Evolutionary conservation across 345 rosid genomes (phyloP).

Genomic region (Citrus australasica): DNA sequence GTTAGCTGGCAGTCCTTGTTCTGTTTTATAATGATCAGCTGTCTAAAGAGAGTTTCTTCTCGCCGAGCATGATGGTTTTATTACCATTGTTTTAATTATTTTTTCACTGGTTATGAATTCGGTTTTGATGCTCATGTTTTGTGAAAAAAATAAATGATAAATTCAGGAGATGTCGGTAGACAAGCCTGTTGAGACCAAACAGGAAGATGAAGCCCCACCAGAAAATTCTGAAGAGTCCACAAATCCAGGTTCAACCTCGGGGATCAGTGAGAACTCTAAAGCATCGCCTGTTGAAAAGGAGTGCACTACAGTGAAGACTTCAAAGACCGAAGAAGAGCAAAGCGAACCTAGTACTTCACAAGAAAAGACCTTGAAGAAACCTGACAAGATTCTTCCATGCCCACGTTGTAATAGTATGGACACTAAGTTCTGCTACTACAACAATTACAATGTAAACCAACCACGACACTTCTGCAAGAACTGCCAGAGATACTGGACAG

Average conservation of each 20-base stretch:
- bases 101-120: neutral
- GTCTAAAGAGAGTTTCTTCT: neutral
- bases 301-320: conserved; percentile 16
- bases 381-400: conserved; percentile 79
- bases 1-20: neutral
- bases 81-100: neutral
- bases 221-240: conserved; percentile 30
- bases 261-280: conserved; percentile 29
- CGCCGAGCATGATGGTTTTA: neutral
- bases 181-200: conserved; percentile 26
- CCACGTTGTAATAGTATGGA: conserved; percentile 96
- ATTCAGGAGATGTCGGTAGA: conserved; percentile 41
- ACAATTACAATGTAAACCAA: conserved; percentile 91
- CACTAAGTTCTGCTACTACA: conserved; percentile 93
- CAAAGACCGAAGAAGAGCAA: conserved; percentile 48
- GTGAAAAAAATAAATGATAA: neutral
- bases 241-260: conserved; percentile 35
- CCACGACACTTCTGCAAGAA: conserved; percentile 93
- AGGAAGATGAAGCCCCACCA: conserved; percentile 19
- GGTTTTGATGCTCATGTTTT: neutral
- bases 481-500: conserved; percentile 98
- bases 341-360: conserved; percentile 44
- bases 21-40: neutral
- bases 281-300: conserved; percentile 34
- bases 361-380: conserved; percentile 70